Percentiles rank a stretch among this genome's conserved stretches.
Evolutionary conservation across 352 stramenopile species (phyloP).

Genomic region (Phytopythium sindhum): DNA sequence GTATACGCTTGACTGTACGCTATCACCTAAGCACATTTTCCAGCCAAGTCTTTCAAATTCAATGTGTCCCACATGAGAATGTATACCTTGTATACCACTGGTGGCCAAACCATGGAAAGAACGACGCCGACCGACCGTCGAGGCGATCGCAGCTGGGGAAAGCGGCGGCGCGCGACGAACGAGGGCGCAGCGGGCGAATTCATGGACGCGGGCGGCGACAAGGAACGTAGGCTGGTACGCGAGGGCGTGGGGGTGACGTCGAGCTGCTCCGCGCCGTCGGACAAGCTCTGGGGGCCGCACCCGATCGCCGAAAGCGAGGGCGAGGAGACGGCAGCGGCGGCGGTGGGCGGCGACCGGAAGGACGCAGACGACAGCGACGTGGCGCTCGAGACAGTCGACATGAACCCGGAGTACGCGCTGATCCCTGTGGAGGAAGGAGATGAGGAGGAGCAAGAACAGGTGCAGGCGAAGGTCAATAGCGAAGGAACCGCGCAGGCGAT

Average conservation of each 20-base stretch:
- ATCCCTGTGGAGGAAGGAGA: neutral
- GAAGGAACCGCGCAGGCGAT: neutral
- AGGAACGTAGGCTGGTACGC: neutral
- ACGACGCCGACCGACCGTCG: neutral
- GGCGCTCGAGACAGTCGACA: neutral
- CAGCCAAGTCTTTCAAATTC: no score
- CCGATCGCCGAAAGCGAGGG: neutral
- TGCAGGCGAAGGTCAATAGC: neutral
- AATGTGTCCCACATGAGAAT: no score
- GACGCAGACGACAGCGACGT: neutral
- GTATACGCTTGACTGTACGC: no score
- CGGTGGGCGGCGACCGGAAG: slow-evolving; percentile 5
- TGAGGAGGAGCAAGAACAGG: neutral
- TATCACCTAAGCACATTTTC: no score
- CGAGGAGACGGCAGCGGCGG: slow-evolving; percentile 9
- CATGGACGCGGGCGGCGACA: neutral
- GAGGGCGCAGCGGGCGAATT: neutral
- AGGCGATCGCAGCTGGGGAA: neutral
- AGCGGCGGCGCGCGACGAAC: neutral
- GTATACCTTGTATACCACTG: neutral
- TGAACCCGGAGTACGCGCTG: neutral
- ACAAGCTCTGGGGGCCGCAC: slow-evolving; percentile 1
- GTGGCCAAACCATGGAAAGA: neutral
- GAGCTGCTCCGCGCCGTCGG: neutral
- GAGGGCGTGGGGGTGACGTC: neutral